Evolutionary conservation across 1,139 yeast species (phyloP).

Genomic region (Geotrichum cucujoidarum): DNA sequence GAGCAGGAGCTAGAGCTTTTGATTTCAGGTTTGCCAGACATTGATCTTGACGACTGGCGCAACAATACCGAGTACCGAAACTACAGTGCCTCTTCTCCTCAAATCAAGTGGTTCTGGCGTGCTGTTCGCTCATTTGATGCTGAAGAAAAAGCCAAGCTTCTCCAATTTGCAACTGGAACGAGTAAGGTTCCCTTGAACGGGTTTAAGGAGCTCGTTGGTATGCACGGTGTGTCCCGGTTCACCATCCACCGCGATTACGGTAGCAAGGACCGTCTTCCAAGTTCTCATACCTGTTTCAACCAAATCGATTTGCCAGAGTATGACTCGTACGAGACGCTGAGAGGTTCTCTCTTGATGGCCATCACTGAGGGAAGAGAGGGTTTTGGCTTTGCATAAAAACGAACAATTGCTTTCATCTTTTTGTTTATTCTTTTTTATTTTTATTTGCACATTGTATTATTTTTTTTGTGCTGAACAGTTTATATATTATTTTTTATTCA

Average conservation of each 20-base stretch:
- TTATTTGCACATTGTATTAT: no score
- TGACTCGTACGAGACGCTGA: constrained; percentile 76
- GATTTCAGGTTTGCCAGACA: constrained; percentile 92
- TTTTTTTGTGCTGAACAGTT: no score
- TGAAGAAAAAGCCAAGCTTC: constrained; percentile 87
- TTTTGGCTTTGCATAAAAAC: constrained; percentile 66
- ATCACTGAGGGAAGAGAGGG: constrained; percentile 97
- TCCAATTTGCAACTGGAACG: constrained; percentile 97
- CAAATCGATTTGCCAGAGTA: constrained; percentile 93
- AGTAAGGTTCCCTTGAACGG: constrained; percentile 95
- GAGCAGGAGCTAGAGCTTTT: constrained; percentile 92
- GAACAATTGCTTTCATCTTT: not conserved
- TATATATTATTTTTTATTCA: not conserved
- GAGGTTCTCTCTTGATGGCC: constrained; percentile 77
- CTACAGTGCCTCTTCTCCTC: constrained; percentile 78
- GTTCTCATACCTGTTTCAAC: constrained; percentile 95
- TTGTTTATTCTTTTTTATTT: not conserved
- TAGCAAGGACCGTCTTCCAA: constrained; percentile 77
- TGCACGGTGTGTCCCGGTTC: constrained; percentile 81
- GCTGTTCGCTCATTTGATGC: constrained; percentile 94
- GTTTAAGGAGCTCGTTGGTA: constrained; percentile 83
- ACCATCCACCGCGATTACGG: constrained; percentile 90
- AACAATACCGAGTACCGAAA: constrained; percentile 77
- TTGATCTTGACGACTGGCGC: constrained; percentile 94
- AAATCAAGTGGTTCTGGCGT: constrained; percentile 97